Base-by-base conservation (phyloP, 371 early-diverging fungal species). In the Mortierella sp. region DNA sequence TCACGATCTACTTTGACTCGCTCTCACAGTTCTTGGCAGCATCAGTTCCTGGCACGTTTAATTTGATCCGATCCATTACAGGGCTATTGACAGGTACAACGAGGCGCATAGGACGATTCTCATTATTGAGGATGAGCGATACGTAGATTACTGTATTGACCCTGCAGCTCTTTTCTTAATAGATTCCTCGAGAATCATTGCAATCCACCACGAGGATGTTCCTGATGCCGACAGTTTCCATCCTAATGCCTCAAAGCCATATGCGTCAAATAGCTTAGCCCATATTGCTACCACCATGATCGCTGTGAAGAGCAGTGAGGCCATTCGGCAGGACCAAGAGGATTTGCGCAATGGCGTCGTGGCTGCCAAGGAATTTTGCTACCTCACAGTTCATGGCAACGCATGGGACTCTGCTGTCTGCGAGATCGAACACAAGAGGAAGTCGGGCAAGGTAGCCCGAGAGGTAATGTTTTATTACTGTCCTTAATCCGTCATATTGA, bases 341-440 rank as follows among this genome's bases (percentile, higher is more conserved):
- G 76, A 75, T 46, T 21, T 69, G 43, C 55, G 64, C 3, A 44
- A 42, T 12, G 76, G 76, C 11, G 49, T 57, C 4, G 76, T 75
- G 0, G 27, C 64, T 1, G 58, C 21, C 12, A 68, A 52, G n/a
- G 76, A 75, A 44, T 75, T 75, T 57, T 53, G 28, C 2, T 75
- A 75, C 11, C 58, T 75, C 1, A 55, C 69, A 1, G 64, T 64
- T 2, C 50, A 60, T 24, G 69, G 69, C 1, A 75, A 75, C 17
- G 57, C 61, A 0, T 75, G 76, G 76, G 69, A 75, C 5, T 75
- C 76, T 27, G 76, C 69, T 2, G 69, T 79, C 6, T 76, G 79
- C 21, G 80, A 79, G 24, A 50, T 83, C 14, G 70, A 80, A 60
- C 81, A 81, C 50, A 83, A 80, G 60, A 56, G 79, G 46, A 83